Evolutionary conservation across 371 early-diverging fungal species (phyloP).

Genomic region (Mucor sp.): DNA sequence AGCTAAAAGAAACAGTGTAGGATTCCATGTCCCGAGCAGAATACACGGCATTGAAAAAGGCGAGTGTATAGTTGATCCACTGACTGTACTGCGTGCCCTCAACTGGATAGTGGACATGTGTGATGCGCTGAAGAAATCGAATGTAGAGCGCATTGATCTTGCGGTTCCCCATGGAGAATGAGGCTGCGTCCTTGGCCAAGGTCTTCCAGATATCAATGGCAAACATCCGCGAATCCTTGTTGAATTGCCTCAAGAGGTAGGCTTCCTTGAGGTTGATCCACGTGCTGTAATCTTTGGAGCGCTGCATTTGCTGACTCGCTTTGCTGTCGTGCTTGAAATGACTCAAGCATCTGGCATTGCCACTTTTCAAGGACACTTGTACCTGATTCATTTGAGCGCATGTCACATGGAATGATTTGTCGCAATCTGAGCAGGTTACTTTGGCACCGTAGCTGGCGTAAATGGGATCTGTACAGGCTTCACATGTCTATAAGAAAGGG

Average conservation of each 20-base stretch:
- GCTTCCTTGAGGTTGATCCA: neutral
- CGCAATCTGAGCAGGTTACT: conserved; percentile 46
- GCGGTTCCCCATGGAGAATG: neutral
- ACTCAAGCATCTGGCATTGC: neutral
- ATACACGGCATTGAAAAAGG: neutral
- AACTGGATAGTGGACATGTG: neutral
- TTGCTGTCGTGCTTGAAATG: neutral
- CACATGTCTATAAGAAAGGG: conserved; percentile 16
- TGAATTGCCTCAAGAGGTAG: neutral
- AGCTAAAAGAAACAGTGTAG: neutral
- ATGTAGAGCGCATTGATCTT: neutral
- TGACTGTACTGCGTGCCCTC: neutral
- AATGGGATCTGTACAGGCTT: conserved; percentile 34
- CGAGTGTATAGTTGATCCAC: neutral
- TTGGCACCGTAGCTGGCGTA: conserved; percentile 49
- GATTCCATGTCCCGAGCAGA: neutral
- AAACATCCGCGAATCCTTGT: neutral
- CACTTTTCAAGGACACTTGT: neutral
- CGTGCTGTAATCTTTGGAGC: neutral
- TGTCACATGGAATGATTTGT: conserved; percentile 53
- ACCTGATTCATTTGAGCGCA: conserved; percentile 48
- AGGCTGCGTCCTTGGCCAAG: neutral
- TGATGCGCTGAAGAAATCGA: neutral
- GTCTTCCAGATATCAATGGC: neutral
- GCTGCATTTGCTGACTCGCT: neutral